Base-by-base conservation (phyloP, 208 protist species). In the Wallacemonas sp. region DNA sequence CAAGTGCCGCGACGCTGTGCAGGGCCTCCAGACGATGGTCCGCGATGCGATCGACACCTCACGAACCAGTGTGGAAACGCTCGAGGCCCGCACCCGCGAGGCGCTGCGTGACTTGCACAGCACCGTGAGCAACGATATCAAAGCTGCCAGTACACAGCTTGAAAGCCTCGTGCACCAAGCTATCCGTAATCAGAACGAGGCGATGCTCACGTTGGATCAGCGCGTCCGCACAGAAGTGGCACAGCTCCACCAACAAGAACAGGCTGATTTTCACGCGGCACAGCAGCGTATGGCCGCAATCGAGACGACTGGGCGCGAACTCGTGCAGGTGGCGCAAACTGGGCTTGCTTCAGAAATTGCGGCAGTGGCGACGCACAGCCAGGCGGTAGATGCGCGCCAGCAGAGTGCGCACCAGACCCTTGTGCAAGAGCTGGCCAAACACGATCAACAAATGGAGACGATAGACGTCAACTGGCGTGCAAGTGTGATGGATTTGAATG, bases 381-480 rank as follows among this genome's bases (percentile, higher is more conserved):
- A 93, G 62, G 64, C 60, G 24, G 68, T 82, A 2, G 87, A 92
- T 49, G 66, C 60, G 6, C 77, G 72, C 2, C 72, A 90, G 62
- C 72, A 70, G 41, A 47, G 70, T 1, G 69, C 76, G 11, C 83
- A 96, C 33, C 86, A 96, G 66, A 66, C 75, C 30, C 55, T 93
- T 19, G 36, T 91, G 47, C 72, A 85, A 47, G 86, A 93, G 66
- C 69, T 96, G 17, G 60, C 76, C 22, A 86, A 89, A 64, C 82
- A 93, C 60, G 80, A 91, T 26, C 60, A 72, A 24, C 79, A 88
- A 28, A 73, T 92, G 56, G 85, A 93, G 62, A 79, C 66, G 1
- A 77, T 93, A 24, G 85, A 96, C 47, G 46, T 83, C 2, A 92
- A 79, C 71, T 96, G 84, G 87, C 79, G 85, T 0, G 73, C 85